Conservation (phyloP, 192 early-diverging fungal species). For the Allomyces javanicus region DNA sequence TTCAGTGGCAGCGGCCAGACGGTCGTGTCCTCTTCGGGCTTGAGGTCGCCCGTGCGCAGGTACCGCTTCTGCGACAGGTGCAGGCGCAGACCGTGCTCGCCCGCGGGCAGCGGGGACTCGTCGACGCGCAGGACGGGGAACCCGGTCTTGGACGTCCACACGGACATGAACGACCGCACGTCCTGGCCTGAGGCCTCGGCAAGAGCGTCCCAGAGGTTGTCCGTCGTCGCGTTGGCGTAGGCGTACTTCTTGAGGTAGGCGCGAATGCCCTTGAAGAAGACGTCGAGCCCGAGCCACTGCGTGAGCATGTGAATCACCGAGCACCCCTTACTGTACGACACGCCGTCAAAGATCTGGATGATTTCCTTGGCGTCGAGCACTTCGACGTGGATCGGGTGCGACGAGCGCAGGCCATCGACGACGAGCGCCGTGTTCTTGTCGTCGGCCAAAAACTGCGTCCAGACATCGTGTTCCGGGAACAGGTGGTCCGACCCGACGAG, state of each 20-base stretch:
- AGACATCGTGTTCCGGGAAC: constrained; percentile 88
- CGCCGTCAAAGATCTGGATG: constrained; percentile 88
- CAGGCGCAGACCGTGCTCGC: constrained; percentile 15
- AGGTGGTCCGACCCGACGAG: constrained; percentile 67
- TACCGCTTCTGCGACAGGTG: constrained; percentile 63
- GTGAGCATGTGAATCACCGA: constrained; percentile 87
- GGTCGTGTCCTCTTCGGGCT: constrained; percentile 51
- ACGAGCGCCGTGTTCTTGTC: constrained; percentile 55
- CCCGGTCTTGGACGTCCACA: constrained; percentile 74
- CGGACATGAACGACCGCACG: constrained; percentile 61
- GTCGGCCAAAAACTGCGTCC: constrained; percentile 64
- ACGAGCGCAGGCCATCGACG: constrained; percentile 64
- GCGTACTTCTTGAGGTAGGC: constrained; percentile 64
- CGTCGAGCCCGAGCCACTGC: constrained; percentile 44
- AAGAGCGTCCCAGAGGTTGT: constrained; percentile 72
- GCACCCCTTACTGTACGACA: constrained; percentile 76
- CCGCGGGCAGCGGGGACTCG: constrained; percentile 25
- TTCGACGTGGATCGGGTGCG: constrained; percentile 81
- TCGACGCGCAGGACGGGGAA: constrained; percentile 63
- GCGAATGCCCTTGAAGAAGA: constrained; percentile 48
- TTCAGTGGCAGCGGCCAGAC: constrained; percentile 75
- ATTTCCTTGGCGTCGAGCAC: constrained; percentile 71
- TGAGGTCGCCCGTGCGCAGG: constrained; percentile 60
- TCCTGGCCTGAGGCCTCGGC: constrained; percentile 58
- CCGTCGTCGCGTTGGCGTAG: constrained; percentile 66